Base-by-base conservation (phyloP, 2,329 filamentous ascomycete genomes). In the Curvularia sp. region DNA sequence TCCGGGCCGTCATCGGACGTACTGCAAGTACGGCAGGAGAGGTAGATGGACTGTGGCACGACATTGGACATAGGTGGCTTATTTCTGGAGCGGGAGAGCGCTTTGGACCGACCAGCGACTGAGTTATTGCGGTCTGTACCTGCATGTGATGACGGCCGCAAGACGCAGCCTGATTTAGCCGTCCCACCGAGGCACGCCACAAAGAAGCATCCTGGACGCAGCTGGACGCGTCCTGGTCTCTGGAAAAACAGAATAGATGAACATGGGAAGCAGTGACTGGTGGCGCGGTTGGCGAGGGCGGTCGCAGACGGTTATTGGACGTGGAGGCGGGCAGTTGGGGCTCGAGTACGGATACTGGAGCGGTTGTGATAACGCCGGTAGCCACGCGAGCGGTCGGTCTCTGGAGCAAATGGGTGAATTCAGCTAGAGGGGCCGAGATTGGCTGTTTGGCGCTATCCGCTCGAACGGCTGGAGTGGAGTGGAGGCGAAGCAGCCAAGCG, bases 91-190 rank as follows among this genome's bases (percentile, higher is more conserved):
- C 22, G 22, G 33, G 22, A n/a, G 13, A 15, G 13, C 12, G 47
- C 13, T n/a, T 33, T 38, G 20, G 18, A 18, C 18, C 18, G 24
- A 24, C 20, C 5, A 15, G 20, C 46, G 7, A n/a, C 20, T 18
- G 13, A 52, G 24, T n/a, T 15, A 54, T 44, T 38, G 48, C 42
- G 39, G 51, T 31, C 39, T 53, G 63, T 65, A 65, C 63, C 63
- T 63, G 63, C 63, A 61, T 63, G 43, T 38, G 50, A 33, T 50
- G 55, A 52, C 58, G 28, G 44, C 28, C 28, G 58, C 9, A 26
- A 47, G 56, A 54, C 38, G 52, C 43, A 35, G 39, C 50, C 26
- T 13, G 28, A 53, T 54, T 63, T 53, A 52, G 28, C 62, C 62
- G 57, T 55, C 51, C 54, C 43, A 62, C 47, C 55, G 24, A 26